Conservation (phyloP, 805 yeast genomes). For the Sungouiella thailandica region DNA sequence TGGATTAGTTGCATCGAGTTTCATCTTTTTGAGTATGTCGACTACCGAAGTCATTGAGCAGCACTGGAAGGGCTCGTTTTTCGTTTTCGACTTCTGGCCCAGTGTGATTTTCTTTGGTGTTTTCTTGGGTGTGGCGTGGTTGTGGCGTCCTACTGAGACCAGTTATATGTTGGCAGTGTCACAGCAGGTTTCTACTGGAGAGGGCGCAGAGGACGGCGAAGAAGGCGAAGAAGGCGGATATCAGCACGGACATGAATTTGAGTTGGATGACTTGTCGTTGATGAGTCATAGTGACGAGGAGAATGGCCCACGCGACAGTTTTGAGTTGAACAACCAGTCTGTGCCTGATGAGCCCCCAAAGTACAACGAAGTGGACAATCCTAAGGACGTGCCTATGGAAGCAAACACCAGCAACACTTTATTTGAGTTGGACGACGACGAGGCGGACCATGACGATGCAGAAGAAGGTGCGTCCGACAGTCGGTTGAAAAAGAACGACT, state of each 20-base stretch:
- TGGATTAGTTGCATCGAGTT: slow-evolving; percentile 66
- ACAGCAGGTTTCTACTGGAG: slow-evolving; percentile 83
- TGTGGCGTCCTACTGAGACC: slow-evolving; percentile 97
- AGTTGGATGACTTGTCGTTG: slow-evolving; percentile 53
- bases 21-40: slow-evolving; percentile 69
- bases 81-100: slow-evolving; percentile 92
- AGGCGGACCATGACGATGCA: slow-evolving; percentile 6
- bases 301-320: slow-evolving; percentile 27
- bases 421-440: slow-evolving; percentile 38
- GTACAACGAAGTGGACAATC: slow-evolving; percentile 20
- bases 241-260: slow-evolving; percentile 50
- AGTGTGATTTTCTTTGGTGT: slow-evolving; percentile 80
- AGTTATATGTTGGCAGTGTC: slow-evolving; percentile 93
- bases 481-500: slow-evolving; percentile 1
- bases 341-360: slow-evolving; percentile 26
- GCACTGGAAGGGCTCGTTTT: slow-evolving; percentile 90
- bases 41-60: slow-evolving; percentile 73
- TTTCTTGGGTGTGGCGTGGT: slow-evolving; percentile 76
- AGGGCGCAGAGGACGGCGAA: slow-evolving; percentile 38
- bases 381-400: slow-evolving; percentile 7
- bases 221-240: slow-evolving; percentile 17
- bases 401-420: slow-evolving; percentile 26
- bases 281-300: slow-evolving; percentile 45
- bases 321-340: slow-evolving; percentile 28
- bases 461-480: slow-evolving; percentile 2